Percentiles rank a stretch among this genome's conserved stretches.
Evolutionary conservation across 192 early-diverging fungal species (phyloP).

Genomic region (Rhizoclosmatium globosum): DNA sequence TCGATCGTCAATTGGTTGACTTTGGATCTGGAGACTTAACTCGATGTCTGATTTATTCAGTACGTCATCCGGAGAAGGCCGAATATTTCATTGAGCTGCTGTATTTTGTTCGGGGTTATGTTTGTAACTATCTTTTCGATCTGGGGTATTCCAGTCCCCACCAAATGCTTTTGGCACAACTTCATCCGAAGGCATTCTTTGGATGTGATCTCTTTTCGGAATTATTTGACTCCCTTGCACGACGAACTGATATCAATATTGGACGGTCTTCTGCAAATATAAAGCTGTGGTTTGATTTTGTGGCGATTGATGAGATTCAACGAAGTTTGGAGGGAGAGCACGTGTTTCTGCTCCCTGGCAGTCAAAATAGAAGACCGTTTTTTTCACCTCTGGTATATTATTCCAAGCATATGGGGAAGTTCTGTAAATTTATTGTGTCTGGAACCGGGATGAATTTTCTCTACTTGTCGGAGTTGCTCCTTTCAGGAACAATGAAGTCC

Average conservation of each 20-base stretch:
- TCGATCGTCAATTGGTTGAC: not conserved
- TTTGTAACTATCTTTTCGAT: slow-evolving; percentile 40
- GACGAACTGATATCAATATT: not conserved
- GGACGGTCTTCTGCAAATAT: not conserved
- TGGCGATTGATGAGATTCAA: slow-evolving; percentile 48
- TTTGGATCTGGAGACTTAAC: slow-evolving; percentile 13
- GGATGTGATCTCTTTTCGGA: slow-evolving; percentile 38
- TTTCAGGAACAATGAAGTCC: slow-evolving; percentile 34
- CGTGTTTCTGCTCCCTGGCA: slow-evolving; percentile 31
- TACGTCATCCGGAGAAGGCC: not conserved
- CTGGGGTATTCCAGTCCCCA: slow-evolving; percentile 34
- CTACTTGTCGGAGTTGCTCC: slow-evolving; percentile 34
- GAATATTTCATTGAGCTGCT: slow-evolving; percentile 7
- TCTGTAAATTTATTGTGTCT: slow-evolving; percentile 40
- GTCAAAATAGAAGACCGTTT: slow-evolving; percentile 22
- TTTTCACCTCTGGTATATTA: slow-evolving; percentile 41
- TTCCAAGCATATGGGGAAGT: slow-evolving; percentile 38
- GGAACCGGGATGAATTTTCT: slow-evolving; percentile 47
- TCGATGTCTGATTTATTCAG: not conserved
- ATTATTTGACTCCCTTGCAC: slow-evolving; percentile 28
- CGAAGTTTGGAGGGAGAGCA: slow-evolving; percentile 7
- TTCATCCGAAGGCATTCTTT: slow-evolving; percentile 42
- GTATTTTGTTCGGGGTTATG: slow-evolving; percentile 46
- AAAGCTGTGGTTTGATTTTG: slow-evolving; percentile 24
- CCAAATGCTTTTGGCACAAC: slow-evolving; percentile 45